These are phyloP conservation scores for Exophiala sp. DNA, from an alignment of 2,329 filamentous ascomycete genomes.

Conservation along the genomic window DNA sequence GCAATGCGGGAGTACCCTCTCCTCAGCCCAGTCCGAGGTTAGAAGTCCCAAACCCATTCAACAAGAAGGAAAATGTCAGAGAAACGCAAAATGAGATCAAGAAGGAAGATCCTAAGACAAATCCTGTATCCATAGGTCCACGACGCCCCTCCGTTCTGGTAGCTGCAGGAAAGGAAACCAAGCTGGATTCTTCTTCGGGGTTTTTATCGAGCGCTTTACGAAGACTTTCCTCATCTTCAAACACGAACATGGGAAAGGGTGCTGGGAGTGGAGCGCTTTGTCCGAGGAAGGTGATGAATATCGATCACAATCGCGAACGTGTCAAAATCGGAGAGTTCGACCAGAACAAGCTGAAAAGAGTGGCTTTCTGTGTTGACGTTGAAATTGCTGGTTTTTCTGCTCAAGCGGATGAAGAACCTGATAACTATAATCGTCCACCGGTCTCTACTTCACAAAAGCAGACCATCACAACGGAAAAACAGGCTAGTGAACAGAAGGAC, in stretches of 20 bases:
- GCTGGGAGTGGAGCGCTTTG: conserved; percentile 64
- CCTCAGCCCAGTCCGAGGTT: conserved; percentile 34
- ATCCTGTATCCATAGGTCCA: conserved; percentile 56
- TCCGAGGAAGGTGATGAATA: conserved; percentile 76
- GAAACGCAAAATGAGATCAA: conserved; percentile 39
- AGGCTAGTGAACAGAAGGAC: conserved; percentile 35
- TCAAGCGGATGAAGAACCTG: conserved; percentile 61
- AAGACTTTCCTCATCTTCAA: conserved; percentile 68
- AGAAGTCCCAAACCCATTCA: conserved; percentile 44
- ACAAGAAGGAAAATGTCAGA: conserved; percentile 35
- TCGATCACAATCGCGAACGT: conserved; percentile 74
- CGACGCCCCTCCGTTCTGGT: conserved; percentile 28
- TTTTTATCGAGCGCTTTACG: conserved; percentile 79
- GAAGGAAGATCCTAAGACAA: conserved; percentile 31
- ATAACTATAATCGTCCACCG: conserved; percentile 37
- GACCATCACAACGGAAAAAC: conserved; percentile 28
- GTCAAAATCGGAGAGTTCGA: conserved; percentile 77
- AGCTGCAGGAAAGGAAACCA: conserved; percentile 48
- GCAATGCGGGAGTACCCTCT: conserved; percentile 9
- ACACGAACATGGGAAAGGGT: conserved; percentile 50
- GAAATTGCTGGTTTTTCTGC: conserved; percentile 87
- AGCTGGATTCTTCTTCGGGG: conserved; percentile 58
- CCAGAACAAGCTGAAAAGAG: conserved; percentile 74
- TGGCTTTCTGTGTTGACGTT: conserved; percentile 95
- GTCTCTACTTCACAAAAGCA: conserved; percentile 23